A percentile compares a stretch with the other conserved stretches of the same genome.
These are phyloP conservation scores for Yamadazyma tumulicola DNA, from an alignment of 805 yeast genomes.

Conservation along the genomic window DNA sequence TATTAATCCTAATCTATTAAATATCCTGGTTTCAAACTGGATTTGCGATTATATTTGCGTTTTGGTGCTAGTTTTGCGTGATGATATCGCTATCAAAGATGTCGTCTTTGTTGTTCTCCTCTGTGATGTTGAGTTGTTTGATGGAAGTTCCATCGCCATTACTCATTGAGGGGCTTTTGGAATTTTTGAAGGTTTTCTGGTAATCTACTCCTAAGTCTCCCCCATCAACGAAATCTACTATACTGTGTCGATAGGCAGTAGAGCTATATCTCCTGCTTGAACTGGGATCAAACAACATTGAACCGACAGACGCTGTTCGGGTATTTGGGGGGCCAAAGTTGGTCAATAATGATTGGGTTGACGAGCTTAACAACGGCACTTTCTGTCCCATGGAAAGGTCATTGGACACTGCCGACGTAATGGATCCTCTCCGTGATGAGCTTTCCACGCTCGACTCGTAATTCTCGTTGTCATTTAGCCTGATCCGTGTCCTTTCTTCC, in stretches of 20 bases:
- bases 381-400: conserved; percentile 26
- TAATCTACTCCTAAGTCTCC: conserved; percentile 22
- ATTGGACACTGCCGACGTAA: conserved; percentile 16
- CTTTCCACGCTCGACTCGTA: conserved; percentile 12
- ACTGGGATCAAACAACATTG: conserved; percentile 19
- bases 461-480: background rate
- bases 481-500: background rate
- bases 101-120: background rate
- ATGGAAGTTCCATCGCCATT: background rate
- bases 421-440: conserved; percentile 19
- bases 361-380: conserved; percentile 26
- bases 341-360: conserved; percentile 19
- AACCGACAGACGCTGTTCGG: conserved; percentile 23
- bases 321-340: conserved; percentile 5
- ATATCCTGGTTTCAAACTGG: conserved; percentile 10
- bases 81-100: conserved; percentile 1
- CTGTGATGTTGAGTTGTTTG: conserved; percentile 5
- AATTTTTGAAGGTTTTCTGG: conserved; percentile 17
- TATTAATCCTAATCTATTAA: conserved; percentile 4
- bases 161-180: conserved; percentile 22
- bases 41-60: no score
- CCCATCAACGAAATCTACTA: conserved; percentile 23
- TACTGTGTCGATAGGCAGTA: conserved; percentile 14
- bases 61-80: no score
- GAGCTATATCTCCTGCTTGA: conserved; percentile 17